Evolutionary conservation across 306 rosid genomes (phyloP).

Genomic region (Prinsepia uniflora): DNA sequence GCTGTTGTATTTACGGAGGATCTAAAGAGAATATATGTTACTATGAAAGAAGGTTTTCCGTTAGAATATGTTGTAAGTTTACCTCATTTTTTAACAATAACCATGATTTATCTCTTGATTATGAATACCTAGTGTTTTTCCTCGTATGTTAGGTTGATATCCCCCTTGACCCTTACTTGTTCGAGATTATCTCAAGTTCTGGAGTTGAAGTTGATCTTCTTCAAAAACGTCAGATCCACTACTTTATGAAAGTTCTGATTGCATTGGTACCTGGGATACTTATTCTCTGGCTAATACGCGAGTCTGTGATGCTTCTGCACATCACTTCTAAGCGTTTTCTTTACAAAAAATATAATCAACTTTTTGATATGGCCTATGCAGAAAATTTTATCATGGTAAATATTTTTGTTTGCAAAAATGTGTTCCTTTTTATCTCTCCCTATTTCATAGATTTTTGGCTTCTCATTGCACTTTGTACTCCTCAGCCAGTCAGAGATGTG

Average conservation of each 20-base stretch:
- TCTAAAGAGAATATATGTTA: slow-evolving; percentile 71
- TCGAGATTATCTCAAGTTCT: slow-evolving; percentile 79
- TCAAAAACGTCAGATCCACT: slow-evolving; percentile 76
- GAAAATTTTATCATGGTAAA: slow-evolving; percentile 90
- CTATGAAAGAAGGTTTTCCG: slow-evolving; percentile 98
- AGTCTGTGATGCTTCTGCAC: slow-evolving; percentile 67
- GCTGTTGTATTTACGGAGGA: slow-evolving; percentile 90
- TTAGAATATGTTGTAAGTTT: slow-evolving; percentile 79
- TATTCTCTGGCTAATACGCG: slow-evolving; percentile 82
- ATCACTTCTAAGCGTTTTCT: slow-evolving; percentile 74
- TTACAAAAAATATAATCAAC: slow-evolving; percentile 83
- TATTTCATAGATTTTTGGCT: slow-evolving; percentile 12
- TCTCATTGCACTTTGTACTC: slow-evolving; percentile 17
- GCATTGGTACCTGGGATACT: slow-evolving; percentile 79
- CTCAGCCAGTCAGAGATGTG: slow-evolving; percentile 80
- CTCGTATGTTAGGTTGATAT: slow-evolving; percentile 69
- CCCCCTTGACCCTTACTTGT: slow-evolving; percentile 88
- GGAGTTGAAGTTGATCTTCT: slow-evolving; percentile 96
- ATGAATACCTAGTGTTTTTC: slow-evolving; percentile 24
- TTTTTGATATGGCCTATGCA: slow-evolving; percentile 85
- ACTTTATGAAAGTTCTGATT: slow-evolving; percentile 78
- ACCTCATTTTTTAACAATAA: slow-evolving; percentile 17
- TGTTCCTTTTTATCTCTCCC: slow-evolving; percentile 5
- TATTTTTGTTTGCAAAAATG: slow-evolving; percentile 6
- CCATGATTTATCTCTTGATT: slow-evolving; percentile 20